Evolutionary conservation across 2,329 filamentous ascomycete genomes (phyloP).

Genomic region (Fusarium sp.): DNA sequence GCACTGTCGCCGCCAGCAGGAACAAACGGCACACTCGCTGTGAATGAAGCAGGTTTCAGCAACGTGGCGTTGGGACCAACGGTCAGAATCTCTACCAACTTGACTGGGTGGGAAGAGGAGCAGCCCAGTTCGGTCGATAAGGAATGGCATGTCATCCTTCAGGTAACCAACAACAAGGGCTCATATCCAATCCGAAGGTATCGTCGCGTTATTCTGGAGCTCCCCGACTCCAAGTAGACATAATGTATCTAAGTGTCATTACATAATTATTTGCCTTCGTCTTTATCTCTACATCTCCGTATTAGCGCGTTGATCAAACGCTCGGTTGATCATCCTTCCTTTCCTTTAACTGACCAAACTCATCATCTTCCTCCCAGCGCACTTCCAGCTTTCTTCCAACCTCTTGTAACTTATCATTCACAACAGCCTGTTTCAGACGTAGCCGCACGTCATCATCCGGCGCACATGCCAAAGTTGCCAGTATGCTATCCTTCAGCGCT

Average conservation of each 20-base stretch:
- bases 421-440: neutral
- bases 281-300: neutral
- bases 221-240: neutral
- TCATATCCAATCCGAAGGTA: neutral
- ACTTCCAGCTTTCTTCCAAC: neutral
- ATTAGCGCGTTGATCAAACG: neutral
- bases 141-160: conserved; percentile 15
- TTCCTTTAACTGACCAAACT: neutral
- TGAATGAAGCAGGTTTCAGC: conserved; percentile 9
- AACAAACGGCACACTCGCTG: neutral
- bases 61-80: neutral
- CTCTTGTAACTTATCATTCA: neutral
- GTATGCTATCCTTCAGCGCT: neutral
- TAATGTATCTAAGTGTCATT: fast-evolving
- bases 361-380: neutral
- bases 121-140: neutral
- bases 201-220: neutral
- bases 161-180: conserved; percentile 14
- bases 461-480: neutral
- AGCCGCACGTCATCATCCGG: neutral
- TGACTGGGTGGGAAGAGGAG: neutral
- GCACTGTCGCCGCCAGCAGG: neutral
- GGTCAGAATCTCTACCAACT: neutral
- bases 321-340: neutral
- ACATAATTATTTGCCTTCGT: neutral